phyloP scores from a whole-genome alignment of 2,329 filamentous ascomycete genomes.

The Aspergillus sp. region DNA sequence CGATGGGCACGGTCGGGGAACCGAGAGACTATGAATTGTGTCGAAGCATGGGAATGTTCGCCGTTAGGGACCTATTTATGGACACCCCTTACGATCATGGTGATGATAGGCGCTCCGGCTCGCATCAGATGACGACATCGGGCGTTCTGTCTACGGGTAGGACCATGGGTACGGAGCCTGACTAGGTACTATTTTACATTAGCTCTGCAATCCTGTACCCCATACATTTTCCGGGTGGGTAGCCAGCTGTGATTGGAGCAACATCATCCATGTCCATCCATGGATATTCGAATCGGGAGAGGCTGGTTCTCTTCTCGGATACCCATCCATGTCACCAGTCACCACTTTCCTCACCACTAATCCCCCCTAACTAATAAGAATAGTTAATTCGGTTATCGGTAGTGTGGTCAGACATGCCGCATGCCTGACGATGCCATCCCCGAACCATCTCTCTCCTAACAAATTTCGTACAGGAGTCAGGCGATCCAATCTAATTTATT shows the following conservation, averaged over 20 bases:
- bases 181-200: constrained; percentile 3
- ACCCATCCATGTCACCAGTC: background rate
- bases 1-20: background rate
- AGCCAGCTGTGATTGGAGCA: background rate
- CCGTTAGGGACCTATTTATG: constrained; percentile 4
- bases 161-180: constrained; percentile 2
- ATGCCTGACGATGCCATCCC: background rate
- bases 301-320: background rate
- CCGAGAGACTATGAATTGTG: background rate
- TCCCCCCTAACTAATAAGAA: background rate
- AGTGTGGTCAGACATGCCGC: background rate
- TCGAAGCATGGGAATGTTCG: background rate
- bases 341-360: background rate
- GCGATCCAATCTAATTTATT: background rate
- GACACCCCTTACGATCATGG: background rate
- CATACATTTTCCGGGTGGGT: constrained; percentile 1
- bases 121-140: constrained; percentile 1
- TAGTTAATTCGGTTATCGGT: background rate
- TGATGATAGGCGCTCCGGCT: background rate
- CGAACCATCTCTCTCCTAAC: background rate
- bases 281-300: background rate
- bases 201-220: constrained; percentile 3
- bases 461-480: background rate
- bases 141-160: background rate
- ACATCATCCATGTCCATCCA: background rate